A percentile compares a stretch with the other conserved stretches of the same genome.
Evolutionary conservation across 352 stramenopile species (phyloP).

Genomic region (Phytophthora cryptogea): DNA sequence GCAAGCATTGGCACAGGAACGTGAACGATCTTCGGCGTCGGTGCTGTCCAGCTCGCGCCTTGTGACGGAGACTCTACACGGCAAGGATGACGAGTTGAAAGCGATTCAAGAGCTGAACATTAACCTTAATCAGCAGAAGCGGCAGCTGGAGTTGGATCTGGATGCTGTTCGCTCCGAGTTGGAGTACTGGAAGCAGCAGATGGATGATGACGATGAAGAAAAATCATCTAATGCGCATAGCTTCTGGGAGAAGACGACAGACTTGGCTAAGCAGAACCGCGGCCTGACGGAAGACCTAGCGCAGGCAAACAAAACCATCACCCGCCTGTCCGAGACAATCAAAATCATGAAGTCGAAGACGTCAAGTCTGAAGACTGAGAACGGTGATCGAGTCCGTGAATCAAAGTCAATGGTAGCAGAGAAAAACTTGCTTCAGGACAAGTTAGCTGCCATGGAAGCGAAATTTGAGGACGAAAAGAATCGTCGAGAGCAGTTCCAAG

Average conservation of each 20-base stretch:
- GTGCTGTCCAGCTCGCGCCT: conserved; percentile 67
- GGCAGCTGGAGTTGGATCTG: conserved; percentile 75
- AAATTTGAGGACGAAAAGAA: conserved; percentile 85
- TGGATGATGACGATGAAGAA: conserved; percentile 78
- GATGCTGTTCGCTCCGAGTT: conserved; percentile 67
- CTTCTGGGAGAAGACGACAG: conserved; percentile 89
- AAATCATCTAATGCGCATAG: conserved; percentile 65
- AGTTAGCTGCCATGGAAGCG: conserved; percentile 58
- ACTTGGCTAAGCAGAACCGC: conserved; percentile 82
- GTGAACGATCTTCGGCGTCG: conserved; percentile 64
- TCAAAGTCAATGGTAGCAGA: conserved; percentile 73
- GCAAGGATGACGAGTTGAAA: conserved; percentile 79
- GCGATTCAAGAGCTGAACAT: conserved; percentile 70
- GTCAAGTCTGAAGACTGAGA: conserved; percentile 55
- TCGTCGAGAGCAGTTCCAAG: conserved; percentile 83
- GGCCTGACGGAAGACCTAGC: conserved; percentile 72
- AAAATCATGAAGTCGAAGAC: conserved; percentile 62
- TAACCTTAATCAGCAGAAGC: conserved; percentile 59
- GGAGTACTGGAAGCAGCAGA: conserved; percentile 70
- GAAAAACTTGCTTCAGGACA: conserved; percentile 78
- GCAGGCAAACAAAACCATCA: conserved; percentile 61
- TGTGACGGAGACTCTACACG: conserved; percentile 76
- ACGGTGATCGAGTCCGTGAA: conserved; percentile 54
- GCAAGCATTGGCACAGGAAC: conserved; percentile 65
- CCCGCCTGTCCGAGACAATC: conserved; percentile 70